These are phyloP conservation scores for Dictyostelium citrinum DNA, from an alignment of 78 protist genomes.

Conservation along the genomic window DNA sequence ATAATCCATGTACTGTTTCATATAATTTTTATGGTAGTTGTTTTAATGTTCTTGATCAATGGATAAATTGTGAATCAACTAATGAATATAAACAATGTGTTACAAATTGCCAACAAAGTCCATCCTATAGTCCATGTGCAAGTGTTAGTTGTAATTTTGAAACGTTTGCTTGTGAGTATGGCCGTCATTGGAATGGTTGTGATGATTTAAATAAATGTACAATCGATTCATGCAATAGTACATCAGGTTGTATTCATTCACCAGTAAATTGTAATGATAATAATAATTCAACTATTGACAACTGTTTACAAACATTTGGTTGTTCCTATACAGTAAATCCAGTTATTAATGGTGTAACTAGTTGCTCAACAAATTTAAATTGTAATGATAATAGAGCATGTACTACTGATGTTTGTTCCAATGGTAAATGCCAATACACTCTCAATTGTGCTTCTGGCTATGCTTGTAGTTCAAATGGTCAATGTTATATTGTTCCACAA, in stretches of 20 bases:
- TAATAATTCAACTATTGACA: constrained; percentile 9
- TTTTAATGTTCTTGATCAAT: background rate
- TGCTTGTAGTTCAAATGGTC: background rate
- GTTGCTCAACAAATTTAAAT: background rate
- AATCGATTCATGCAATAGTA: background rate
- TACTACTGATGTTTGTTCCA: background rate
- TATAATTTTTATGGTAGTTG: constrained; percentile 3
- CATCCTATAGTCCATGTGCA: background rate
- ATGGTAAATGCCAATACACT: background rate
- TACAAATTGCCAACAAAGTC: background rate
- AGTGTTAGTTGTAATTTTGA: background rate
- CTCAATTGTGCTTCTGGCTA: background rate
- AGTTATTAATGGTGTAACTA: background rate
- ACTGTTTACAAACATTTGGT: background rate
- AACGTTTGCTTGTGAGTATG: background rate
- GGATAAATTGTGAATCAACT: constrained; percentile 3
- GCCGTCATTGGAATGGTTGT: background rate
- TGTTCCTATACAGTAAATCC: background rate
- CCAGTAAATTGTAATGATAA: background rate
- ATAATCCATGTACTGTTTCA: background rate
- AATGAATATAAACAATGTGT: constrained; percentile 19
- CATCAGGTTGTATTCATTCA: background rate
- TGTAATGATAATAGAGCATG: background rate
- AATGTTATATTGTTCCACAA: background rate
- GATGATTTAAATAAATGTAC: constrained; percentile 47